A percentile compares a stretch with the other conserved stretches of the same genome.
Conservation (phyloP, 1,284 basidiomycete genomes). For the Pterulicium gracile region DNA sequence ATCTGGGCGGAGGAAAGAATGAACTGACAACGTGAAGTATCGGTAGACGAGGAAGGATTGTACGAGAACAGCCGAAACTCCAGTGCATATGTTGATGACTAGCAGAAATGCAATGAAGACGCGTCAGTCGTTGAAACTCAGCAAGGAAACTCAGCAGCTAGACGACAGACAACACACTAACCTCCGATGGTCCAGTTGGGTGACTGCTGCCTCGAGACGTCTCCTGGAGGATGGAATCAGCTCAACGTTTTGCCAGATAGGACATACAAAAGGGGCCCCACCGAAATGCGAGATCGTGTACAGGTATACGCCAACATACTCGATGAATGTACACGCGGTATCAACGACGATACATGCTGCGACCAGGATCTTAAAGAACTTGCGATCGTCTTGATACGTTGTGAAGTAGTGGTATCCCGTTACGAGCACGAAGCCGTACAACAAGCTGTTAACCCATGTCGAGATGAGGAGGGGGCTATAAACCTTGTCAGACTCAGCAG, state of each 20-base stretch:
- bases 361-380: neutral
- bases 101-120: too few relatives aligned
- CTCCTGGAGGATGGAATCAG: neutral
- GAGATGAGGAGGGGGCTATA: neutral
- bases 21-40: neutral
- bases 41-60: neutral
- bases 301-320: neutral
- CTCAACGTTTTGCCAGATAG: neutral
- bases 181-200: neutral
- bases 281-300: neutral
- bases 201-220: neutral
- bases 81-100: too few relatives aligned
- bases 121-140: too few relatives aligned
- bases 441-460: neutral
- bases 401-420: neutral
- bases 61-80: neutral
- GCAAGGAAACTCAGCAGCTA: too few relatives aligned
- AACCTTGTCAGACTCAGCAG: too few relatives aligned
- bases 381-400: neutral
- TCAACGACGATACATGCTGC: neutral
- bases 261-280: neutral
- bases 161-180: neutral
- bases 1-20: neutral
- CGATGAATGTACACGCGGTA: neutral
- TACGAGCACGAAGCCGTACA: neutral